Evolutionary conservation across 2,329 filamentous ascomycete genomes (phyloP), one percentile per base, ranked within the genome.

Genomic region (Bisporella sp.): DNA sequence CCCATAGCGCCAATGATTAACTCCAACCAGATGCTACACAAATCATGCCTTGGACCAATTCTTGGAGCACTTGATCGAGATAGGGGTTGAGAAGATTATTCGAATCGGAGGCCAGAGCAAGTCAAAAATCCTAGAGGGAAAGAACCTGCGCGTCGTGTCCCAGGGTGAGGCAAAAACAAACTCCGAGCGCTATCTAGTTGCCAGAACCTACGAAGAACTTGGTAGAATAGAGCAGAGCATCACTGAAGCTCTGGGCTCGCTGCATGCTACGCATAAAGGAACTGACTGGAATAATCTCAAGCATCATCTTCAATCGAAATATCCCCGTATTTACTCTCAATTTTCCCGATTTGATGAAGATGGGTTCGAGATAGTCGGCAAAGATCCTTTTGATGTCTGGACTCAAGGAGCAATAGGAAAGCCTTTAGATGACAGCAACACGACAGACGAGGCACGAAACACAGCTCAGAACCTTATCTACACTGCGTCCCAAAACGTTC

Each of bases 11-110:
- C 13, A 33, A 37, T 48, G 29, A 47, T 45, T 47, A 48, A 50
- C 32, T 12, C 35, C 32, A 29, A 43, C 9, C 28, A 64, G 61
- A 2, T 67, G 63, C 45, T 67, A 66, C 31, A 68, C 57, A 5
- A 60, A 60, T 40, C 58, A 60, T 44, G 54, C 55, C 9, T 29
- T 68, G 0, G 66, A 68, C 50, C 64, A 68, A 55, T 71, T 79
- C 6, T 64, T 82, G 0, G 75, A 79, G 51, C 68, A 76, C 50
- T 58, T 81, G 0, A 37, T 77, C 0, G 57, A 69, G 4, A 61
- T 60, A 13, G 69, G 68, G 3, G 57, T 76, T 7, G 54, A 58
- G 1, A 68, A 75, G 21, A 68, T 81, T 31, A 68, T 81, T 31
- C 74, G 78, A 1, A 70, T 82, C 21, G 77, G 61, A 1, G 51